A percentile compares a stretch with the other conserved stretches of the same genome.
Evolutionary conservation across 2,329 filamentous ascomycete species (phyloP).

Genomic region (Harringtonia lauricola): DNA sequence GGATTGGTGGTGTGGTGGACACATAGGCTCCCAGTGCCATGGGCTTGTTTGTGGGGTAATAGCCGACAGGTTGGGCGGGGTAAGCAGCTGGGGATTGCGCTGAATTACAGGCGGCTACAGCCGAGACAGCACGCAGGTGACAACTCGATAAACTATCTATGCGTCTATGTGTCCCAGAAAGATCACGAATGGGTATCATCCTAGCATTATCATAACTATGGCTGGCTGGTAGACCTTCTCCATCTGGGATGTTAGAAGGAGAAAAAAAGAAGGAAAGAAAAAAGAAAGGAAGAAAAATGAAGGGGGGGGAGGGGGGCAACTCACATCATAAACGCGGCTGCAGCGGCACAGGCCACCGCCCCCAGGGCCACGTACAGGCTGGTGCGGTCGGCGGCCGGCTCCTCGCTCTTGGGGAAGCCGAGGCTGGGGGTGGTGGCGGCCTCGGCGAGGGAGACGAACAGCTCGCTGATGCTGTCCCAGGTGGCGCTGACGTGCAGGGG

Average conservation of each 20-base stretch:
- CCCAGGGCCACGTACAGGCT: slow-evolving; percentile 78
- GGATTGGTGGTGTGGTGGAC: too few species aligned
- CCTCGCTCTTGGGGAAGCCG: slow-evolving; percentile 81
- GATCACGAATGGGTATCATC: background rate
- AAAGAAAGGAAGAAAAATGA: background rate
- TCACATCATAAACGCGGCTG: slow-evolving; percentile 59
- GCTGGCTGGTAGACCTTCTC: slow-evolving; percentile 11
- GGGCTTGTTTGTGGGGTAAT: too few species aligned
- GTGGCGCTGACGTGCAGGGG: slow-evolving; percentile 91
- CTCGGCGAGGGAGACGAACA: slow-evolving; percentile 87
- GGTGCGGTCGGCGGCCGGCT: slow-evolving; percentile 73
- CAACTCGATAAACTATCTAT: too few species aligned
- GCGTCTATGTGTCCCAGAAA: background rate
- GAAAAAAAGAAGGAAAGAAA: background rate
- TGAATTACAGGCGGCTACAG: too few species aligned
- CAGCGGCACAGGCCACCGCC: slow-evolving; percentile 53
- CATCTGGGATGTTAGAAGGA: slow-evolving; percentile 6
- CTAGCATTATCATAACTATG: background rate
- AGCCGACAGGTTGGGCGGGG: too few species aligned
- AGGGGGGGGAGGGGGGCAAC: slow-evolving; percentile 19
- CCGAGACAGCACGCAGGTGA: too few species aligned
- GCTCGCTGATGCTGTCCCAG: slow-evolving; percentile 86
- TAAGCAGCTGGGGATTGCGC: too few species aligned
- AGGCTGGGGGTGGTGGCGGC: slow-evolving; percentile 81
- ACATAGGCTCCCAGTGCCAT: background rate